A percentile compares a stretch with the other conserved stretches of the same genome.
phyloP scores from a whole-genome alignment of 371 early-diverging fungal species.

The Amoeboradix gromovi region DNA sequence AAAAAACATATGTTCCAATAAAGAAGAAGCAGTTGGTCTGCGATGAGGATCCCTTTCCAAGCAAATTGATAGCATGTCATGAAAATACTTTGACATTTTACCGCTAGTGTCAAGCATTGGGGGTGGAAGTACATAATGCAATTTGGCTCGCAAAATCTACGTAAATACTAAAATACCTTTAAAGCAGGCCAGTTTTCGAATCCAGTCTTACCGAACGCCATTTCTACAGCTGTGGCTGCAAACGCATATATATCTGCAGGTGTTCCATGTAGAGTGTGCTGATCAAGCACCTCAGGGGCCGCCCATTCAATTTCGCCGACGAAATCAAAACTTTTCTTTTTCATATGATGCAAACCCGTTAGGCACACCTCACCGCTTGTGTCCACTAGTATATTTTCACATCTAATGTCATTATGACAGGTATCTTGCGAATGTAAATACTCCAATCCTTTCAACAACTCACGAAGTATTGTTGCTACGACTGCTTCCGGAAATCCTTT shows the following conservation, averaged over 20 bases:
- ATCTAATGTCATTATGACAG: not conserved
- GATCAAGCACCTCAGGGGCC: not conserved
- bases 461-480: conserved; percentile 17
- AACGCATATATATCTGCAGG: conserved; percentile 18
- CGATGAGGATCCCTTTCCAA: conserved; percentile 43
- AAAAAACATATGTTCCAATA: conserved; percentile 45
- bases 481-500: conserved; percentile 15
- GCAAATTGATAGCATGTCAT: conserved; percentile 57
- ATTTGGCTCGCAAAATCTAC: not conserved
- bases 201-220: conserved; percentile 17
- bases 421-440: conserved; percentile 13
- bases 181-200: conserved; percentile 22
- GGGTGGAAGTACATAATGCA: conserved; percentile 11
- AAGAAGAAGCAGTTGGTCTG: conserved; percentile 36
- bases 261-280: not conserved
- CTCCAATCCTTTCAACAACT: conserved; percentile 14
- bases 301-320: not conserved
- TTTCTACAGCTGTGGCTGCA: conserved; percentile 21
- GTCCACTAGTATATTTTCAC: not conserved
- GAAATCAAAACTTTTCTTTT: not conserved
- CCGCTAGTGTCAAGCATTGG: conserved; percentile 47
- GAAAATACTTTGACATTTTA: conserved; percentile 40
- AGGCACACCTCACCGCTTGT: not conserved
- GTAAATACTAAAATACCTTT: conserved; percentile 9
- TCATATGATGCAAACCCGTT: not conserved